Base-by-base conservation (phyloP, 805 yeast species). In the Metschnikowia continentalis region DNA sequence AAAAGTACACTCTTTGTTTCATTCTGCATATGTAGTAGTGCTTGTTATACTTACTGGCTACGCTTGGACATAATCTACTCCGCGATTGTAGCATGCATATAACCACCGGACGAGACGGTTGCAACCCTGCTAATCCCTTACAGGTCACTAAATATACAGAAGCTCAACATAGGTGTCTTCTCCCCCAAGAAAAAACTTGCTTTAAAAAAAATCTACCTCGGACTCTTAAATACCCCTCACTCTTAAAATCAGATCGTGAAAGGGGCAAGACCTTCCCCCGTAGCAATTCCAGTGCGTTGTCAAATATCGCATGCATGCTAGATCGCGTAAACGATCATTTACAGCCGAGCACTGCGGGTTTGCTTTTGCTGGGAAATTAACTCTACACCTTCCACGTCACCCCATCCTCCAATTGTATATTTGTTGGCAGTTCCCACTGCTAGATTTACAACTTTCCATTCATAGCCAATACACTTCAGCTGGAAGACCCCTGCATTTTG, bases 261-360 rank as follows among this genome's bases (percentile, higher is more conserved):
- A 19, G 6, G 23, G 13, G 26, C n/a, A 17, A 19, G 40, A 5
- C 23, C 8, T 22, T 13, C 7, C 23, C 40, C 32, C 14, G 45
- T 32, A 32, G 45, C 35, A 42, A 42, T 6, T 23, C 17, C 15
- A 39, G 42, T 39, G 42, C 42, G 42, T 22, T 20, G 22, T 37
- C 42, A 20, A 22, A 19, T 39, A 23, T 39, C 32, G 37, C 38
- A 22, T 32, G 45, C 15, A 42, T 42, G 38, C 38, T 22, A 33
- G 38, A 33, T 23, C 46, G 38, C 22, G 46, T 42, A 33, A 8
- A 40, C 15, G 35, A 26, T 40, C 35, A 26, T 20, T 17, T 11
- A 40, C 43, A 40, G 26, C 15, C 23, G 43, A 26, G 43, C n/a
- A 40, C 13, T 40, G 43, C 43, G 35, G 43, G 35, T 35, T 40